These are phyloP conservation scores for Ceratocystis lukuohia DNA, from an alignment of 2,329 filamentous ascomycete genomes.

Conservation along the genomic window DNA sequence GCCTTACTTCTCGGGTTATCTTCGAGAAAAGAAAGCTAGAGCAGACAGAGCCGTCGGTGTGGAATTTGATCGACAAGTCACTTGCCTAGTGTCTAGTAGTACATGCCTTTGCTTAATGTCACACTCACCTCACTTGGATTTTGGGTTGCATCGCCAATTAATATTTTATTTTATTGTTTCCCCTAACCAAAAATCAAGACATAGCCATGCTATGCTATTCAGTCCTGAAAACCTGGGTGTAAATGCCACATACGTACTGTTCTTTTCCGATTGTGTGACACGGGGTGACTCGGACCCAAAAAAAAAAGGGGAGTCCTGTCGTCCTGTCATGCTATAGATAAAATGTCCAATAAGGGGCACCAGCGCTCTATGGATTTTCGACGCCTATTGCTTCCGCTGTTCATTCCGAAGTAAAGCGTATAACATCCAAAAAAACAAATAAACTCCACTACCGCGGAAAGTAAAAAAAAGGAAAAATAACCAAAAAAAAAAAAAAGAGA, in stretches of 20 bases:
- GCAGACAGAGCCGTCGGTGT: too few relatives aligned
- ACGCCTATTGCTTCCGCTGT: background rate
- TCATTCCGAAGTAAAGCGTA: slow-evolving; percentile 1
- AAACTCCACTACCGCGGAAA: background rate
- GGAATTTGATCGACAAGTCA: too few relatives aligned
- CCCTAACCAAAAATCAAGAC: background rate
- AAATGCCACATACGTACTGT: background rate
- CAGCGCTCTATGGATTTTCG: background rate
- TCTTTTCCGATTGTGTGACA: background rate
- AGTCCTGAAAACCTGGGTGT: background rate
- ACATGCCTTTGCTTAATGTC: too few relatives aligned
- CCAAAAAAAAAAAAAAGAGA: background rate
- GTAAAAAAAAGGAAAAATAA: background rate
- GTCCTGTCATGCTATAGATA: background rate
- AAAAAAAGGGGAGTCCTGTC: background rate
- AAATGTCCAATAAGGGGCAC: background rate
- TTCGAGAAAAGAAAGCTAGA: too few relatives aligned
- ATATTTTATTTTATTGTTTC: background rate
- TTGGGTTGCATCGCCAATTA: too few relatives aligned
- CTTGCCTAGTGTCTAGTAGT: too few relatives aligned
- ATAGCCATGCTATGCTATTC: background rate
- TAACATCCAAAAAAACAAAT: background rate
- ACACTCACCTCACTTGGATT: too few relatives aligned
- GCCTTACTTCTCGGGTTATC: background rate
- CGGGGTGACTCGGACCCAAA: background rate